phyloP scores from a whole-genome alignment of 768 basidiomycete genomes.

The Cystofilobasidium macerans region DNA sequence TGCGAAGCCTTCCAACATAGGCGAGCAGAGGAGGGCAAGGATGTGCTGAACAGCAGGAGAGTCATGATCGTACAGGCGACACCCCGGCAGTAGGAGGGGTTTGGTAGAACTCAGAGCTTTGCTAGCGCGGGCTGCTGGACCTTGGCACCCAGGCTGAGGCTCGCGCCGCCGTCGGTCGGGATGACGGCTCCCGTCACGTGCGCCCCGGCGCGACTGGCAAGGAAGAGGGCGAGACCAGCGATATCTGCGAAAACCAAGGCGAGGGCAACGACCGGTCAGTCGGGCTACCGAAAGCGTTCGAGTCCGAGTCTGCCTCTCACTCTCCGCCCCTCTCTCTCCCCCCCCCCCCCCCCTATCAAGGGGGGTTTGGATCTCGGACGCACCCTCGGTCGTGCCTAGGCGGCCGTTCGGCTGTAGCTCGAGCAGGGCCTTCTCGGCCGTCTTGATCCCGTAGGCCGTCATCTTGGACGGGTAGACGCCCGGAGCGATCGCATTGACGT shows the following conservation, averaged over 20 bases:
- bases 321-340: too few relatives aligned
- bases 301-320: constrained; percentile 25
- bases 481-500: constrained; percentile 73
- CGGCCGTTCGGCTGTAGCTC: constrained; percentile 46
- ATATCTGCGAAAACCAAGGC: constrained; percentile 42
- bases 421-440: constrained; percentile 45
- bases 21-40: too few relatives aligned
- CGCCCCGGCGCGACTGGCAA: constrained; percentile 58
- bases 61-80: too few relatives aligned
- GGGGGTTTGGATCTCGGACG: too few relatives aligned
- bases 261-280: background rate
- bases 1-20: too few relatives aligned
- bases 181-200: constrained; percentile 67
- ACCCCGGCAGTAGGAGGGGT: too few relatives aligned
- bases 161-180: constrained; percentile 56
- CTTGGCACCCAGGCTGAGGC: constrained; percentile 10
- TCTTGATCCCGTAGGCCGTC: constrained; percentile 61
- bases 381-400: constrained; percentile 31
- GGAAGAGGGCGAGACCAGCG: constrained; percentile 58
- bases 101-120: background rate
- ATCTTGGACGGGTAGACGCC: constrained; percentile 76
- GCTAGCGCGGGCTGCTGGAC: background rate
- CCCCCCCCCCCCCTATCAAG: too few relatives aligned
- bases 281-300: background rate
- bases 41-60: too few relatives aligned